phyloP scores from a whole-genome alignment of 1,139 yeast genomes.

The Zygosaccharomyces sapae region DNA sequence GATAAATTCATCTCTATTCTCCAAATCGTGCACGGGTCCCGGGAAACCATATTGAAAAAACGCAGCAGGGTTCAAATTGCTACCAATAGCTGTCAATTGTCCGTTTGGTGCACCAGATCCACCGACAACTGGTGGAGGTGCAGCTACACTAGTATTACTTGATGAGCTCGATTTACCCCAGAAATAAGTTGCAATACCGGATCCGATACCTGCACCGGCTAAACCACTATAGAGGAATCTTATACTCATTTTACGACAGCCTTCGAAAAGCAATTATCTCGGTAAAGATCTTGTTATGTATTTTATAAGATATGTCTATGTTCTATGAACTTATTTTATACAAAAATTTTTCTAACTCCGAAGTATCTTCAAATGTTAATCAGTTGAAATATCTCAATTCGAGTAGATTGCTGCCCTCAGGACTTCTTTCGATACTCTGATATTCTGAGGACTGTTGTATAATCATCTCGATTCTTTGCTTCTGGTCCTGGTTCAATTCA shows the following conservation, averaged over 20 bases:
- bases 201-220: slow-evolving; percentile 19
- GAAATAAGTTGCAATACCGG: slow-evolving; percentile 21
- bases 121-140: slow-evolving; percentile 7
- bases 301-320: background rate
- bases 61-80: slow-evolving; percentile 60
- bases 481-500: slow-evolving; percentile 41
- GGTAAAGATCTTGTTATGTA: background rate
- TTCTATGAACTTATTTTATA: background rate
- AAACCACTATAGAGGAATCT: slow-evolving; percentile 13
- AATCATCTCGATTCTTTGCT: slow-evolving; percentile 41
- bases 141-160: slow-evolving; percentile 5
- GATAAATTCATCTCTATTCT: slow-evolving; percentile 67
- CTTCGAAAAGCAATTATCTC: background rate
- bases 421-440: background rate
- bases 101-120: slow-evolving; percentile 16
- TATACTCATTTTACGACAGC: slow-evolving; percentile 13
- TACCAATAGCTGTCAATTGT: slow-evolving; percentile 11
- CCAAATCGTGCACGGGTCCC: slow-evolving; percentile 84
- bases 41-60: slow-evolving; percentile 90
- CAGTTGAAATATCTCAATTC: slow-evolving; percentile 10
- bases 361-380: background rate
- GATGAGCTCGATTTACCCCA: slow-evolving; percentile 14
- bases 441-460: slow-evolving; percentile 27
- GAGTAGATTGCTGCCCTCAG: slow-evolving; percentile 3
- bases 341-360: slow-evolving; percentile 4